Evolutionary conservation across 208 protist genomes (phyloP).

Genomic region (Hexamita inflata): DNA sequence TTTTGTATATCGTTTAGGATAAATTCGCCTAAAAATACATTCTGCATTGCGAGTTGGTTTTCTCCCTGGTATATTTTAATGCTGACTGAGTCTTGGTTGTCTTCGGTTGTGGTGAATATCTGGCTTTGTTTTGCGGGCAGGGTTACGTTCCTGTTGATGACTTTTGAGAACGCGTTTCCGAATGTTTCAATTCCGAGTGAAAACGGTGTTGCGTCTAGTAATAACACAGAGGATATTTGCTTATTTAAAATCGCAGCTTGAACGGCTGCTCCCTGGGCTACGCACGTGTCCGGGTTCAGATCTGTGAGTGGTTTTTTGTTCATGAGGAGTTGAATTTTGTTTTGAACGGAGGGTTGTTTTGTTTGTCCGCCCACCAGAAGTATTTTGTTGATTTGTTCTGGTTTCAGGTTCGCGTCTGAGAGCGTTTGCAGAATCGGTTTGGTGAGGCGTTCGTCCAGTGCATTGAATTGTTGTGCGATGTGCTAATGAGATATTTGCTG

Average conservation of each 20-base stretch:
- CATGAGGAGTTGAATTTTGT: background rate
- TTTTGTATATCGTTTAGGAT: slow-evolving; percentile 68
- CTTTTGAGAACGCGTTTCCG: slow-evolving; percentile 72
- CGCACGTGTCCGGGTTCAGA: slow-evolving; percentile 37
- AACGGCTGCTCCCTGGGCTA: slow-evolving; percentile 37
- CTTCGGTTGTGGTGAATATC: slow-evolving; percentile 76
- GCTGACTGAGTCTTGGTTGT: slow-evolving; percentile 90
- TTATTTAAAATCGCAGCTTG: slow-evolving; percentile 44
- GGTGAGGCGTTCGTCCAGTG: slow-evolving; percentile 78
- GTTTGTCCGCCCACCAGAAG: slow-evolving; percentile 81
- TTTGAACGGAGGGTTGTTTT: slow-evolving; percentile 57
- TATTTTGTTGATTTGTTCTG: slow-evolving; percentile 76
- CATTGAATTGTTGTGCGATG: too few species aligned
- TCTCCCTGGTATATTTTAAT: slow-evolving; percentile 98
- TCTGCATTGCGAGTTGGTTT: slow-evolving; percentile 80
- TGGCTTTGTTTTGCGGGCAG: slow-evolving; percentile 74
- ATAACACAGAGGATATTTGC: slow-evolving; percentile 52
- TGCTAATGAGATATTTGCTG: too few species aligned
- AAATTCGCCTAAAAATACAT: slow-evolving; percentile 90
- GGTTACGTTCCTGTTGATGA: slow-evolving; percentile 70
- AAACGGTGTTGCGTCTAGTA: slow-evolving; percentile 79
- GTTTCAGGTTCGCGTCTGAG: slow-evolving; percentile 70
- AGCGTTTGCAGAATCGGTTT: slow-evolving; percentile 69
- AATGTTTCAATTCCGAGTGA: slow-evolving; percentile 74
- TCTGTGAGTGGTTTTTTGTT: background rate